phyloP scores from a whole-genome alignment of 2,329 filamentous ascomycete genomes.

The Aspergillus ochraceoroseus region DNA sequence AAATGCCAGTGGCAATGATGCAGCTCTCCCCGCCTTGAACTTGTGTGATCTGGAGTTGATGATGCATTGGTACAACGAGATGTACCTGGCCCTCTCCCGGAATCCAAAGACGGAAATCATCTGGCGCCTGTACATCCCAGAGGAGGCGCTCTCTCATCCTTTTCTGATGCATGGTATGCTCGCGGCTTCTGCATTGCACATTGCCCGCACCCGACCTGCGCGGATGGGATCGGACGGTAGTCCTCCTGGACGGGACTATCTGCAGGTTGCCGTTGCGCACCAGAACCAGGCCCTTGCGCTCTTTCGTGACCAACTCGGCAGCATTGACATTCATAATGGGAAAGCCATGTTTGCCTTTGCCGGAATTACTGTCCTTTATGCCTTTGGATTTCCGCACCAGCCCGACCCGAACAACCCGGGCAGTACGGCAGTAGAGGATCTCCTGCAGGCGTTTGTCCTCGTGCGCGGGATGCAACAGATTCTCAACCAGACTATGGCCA shows the following conservation, averaged over 20 bases:
- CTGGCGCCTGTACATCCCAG: slow-evolving; percentile 32
- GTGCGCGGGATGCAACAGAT: slow-evolving; percentile 36
- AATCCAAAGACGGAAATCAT: slow-evolving; percentile 30
- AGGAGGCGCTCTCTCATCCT: slow-evolving; percentile 33
- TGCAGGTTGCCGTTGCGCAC: slow-evolving; percentile 35
- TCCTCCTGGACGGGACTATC: slow-evolving; percentile 26
- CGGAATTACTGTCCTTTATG: slow-evolving; percentile 36
- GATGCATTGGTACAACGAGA: slow-evolving; percentile 38
- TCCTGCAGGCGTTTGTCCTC: slow-evolving; percentile 33
- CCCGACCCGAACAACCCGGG: slow-evolving; percentile 25
- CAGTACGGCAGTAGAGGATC: slow-evolving; percentile 30
- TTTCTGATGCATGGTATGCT: slow-evolving; percentile 39
- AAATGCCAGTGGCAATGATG: slow-evolving; percentile 7
- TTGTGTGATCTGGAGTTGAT: slow-evolving; percentile 45
- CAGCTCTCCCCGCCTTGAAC: slow-evolving; percentile 34
- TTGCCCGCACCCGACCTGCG: slow-evolving; percentile 27
- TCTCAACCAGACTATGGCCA: slow-evolving; percentile 22
- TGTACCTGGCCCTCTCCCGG: slow-evolving; percentile 30
- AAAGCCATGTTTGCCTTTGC: slow-evolving; percentile 41
- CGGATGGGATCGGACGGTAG: slow-evolving; percentile 13
- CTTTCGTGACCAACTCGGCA: slow-evolving; percentile 33
- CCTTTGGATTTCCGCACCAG: slow-evolving; percentile 35
- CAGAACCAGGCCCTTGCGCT: slow-evolving; percentile 33
- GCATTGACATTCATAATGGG: slow-evolving; percentile 35
- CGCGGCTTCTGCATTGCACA: slow-evolving; percentile 33